These are phyloP conservation scores for Chaetomium fimeti DNA, from an alignment of 495 filamentous ascomycete species.

Conservation along the genomic window DNA sequence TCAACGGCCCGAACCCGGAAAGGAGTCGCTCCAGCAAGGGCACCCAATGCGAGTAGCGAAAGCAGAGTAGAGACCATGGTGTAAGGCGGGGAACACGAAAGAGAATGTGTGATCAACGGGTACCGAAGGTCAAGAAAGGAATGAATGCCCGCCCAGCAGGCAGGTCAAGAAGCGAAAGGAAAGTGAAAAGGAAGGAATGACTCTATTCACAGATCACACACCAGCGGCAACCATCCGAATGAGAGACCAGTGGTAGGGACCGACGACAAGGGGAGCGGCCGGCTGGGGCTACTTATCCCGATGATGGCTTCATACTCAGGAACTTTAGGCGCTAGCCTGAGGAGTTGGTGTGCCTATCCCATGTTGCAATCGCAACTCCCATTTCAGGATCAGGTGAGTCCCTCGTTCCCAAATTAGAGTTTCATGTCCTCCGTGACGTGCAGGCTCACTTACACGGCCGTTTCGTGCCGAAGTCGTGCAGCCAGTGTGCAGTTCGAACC, in stretches of 20 bases:
- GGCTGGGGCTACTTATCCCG: slow-evolving; percentile 22
- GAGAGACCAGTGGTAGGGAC: slow-evolving; percentile 3
- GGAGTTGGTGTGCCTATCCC: neutral
- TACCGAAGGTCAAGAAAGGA: slow-evolving; percentile 24
- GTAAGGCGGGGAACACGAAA: slow-evolving; percentile 1
- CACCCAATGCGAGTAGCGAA: slow-evolving; percentile 31
- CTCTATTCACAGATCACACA: slow-evolving; percentile 30
- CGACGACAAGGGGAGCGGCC: slow-evolving; percentile 11
- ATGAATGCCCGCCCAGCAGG: slow-evolving; percentile 41
- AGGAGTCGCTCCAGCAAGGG: slow-evolving; percentile 30
- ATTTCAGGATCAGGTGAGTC: neutral
- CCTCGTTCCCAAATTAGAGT: slow-evolving; percentile 12
- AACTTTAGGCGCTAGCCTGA: slow-evolving; percentile 9
- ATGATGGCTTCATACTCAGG: slow-evolving; percentile 13
- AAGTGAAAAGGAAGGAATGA: slow-evolving; percentile 27
- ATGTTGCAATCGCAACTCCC: slow-evolving; percentile 2
- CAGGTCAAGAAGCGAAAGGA: slow-evolving; percentile 24
- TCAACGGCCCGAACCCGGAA: slow-evolving; percentile 39
- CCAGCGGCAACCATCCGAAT: slow-evolving; percentile 5
- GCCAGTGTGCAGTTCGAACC: slow-evolving; percentile 4
- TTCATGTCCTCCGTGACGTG: slow-evolving; percentile 21
- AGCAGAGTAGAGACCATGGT: slow-evolving; percentile 32
- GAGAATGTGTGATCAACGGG: slow-evolving; percentile 11
- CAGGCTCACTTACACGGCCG: slow-evolving; percentile 19
- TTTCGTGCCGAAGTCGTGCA: slow-evolving; percentile 18